These are phyloP conservation scores for Sporothrix protearum DNA, from an alignment of 2,329 filamentous ascomycete genomes.

Conservation along the genomic window DNA sequence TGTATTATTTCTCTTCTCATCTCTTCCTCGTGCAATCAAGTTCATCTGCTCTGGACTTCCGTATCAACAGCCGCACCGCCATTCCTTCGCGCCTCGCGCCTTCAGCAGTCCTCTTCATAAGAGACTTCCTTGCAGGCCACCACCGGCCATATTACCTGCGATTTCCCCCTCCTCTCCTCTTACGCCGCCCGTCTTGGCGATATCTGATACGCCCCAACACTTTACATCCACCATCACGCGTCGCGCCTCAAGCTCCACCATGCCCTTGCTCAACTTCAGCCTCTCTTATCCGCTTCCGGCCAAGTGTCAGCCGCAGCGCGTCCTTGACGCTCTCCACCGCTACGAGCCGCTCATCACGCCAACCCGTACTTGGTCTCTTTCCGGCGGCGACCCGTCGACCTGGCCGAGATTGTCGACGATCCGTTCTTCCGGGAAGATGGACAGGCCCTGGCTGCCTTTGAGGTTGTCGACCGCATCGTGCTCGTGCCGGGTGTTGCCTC, in stretches of 20 bases:
- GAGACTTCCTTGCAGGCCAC: neutral
- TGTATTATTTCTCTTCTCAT: neutral
- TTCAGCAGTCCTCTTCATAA: neutral
- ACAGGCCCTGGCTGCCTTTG: conserved; percentile 33
- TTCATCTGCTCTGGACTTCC: neutral
- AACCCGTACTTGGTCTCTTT: conserved; percentile 41
- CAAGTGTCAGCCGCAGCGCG: conserved; percentile 37
- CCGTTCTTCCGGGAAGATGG: conserved; percentile 41
- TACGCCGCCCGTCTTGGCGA: neutral
- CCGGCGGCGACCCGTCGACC: conserved; percentile 36
- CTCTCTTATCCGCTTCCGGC: conserved; percentile 44
- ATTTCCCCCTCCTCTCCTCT: neutral
- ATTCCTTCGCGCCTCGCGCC: neutral
- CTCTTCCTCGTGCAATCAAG: neutral
- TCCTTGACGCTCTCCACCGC: conserved; percentile 41
- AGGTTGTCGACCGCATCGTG: conserved; percentile 38
- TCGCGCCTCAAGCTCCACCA: conserved; percentile 27
- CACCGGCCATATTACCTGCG: neutral
- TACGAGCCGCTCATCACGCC: conserved; percentile 41
- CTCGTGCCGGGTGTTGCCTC: conserved; percentile 41
- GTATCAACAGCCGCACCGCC: neutral
- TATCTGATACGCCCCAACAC: neutral
- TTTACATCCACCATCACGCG: neutral
- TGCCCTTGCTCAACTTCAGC: conserved; percentile 38
- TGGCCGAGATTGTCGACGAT: conserved; percentile 39